phyloP scores from a whole-genome alignment of 2,329 filamentous ascomycete genomes.

The Fusarium nurragi region DNA sequence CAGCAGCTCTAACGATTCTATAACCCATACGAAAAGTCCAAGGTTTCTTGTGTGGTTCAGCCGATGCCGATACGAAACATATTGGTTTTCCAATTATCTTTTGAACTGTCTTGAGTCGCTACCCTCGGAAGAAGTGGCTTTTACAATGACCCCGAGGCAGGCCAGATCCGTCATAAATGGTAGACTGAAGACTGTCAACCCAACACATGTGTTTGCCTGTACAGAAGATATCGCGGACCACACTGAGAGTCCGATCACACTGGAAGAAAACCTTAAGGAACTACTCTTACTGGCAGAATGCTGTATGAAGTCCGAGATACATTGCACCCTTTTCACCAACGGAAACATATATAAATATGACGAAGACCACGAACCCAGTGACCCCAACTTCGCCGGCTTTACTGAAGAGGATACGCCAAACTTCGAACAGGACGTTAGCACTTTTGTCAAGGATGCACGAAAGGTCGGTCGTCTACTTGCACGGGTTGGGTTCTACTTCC shows the following conservation, averaged over 20 bases:
- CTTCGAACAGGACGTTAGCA: conserved; percentile 48
- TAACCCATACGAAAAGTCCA: no score
- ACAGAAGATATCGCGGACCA: neutral
- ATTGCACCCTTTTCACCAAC: conserved; percentile 72
- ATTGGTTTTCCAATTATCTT: no score
- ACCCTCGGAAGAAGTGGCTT: no score
- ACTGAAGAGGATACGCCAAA: neutral
- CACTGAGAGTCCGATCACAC: no score
- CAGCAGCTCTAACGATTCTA: neutral
- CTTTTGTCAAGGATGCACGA: no score
- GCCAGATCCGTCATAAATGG: neutral
- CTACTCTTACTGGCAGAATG: conserved; percentile 68
- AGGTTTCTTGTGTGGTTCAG: neutral
- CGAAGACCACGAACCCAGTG: conserved; percentile 54
- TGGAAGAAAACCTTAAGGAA: no score
- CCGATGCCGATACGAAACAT: no score
- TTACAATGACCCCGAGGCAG: neutral
- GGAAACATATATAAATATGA: conserved; percentile 75
- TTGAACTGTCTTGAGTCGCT: no score
- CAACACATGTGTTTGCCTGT: neutral
- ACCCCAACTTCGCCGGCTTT: neutral
- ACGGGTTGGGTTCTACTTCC: no score
- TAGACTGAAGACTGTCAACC: neutral
- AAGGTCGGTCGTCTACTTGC: conserved; percentile 36
- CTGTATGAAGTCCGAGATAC: conserved; percentile 66